Conservation (phyloP, 495 filamentous ascomycete genomes). For the Neurospora intermedia region DNA sequence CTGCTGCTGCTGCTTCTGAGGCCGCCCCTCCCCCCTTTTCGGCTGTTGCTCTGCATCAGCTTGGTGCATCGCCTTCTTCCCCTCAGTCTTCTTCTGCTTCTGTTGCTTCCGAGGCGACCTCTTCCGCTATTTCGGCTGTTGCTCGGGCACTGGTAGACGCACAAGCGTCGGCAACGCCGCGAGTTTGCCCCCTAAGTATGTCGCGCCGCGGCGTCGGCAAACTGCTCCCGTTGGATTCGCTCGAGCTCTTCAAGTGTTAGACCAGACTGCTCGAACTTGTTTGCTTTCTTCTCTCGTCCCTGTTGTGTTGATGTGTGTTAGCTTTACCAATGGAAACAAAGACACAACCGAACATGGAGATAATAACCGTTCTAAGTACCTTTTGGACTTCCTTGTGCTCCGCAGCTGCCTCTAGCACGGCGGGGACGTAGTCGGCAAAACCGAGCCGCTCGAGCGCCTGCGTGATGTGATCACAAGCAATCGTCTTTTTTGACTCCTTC, state of each 20-base stretch:
- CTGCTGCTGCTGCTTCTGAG: not conserved
- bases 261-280: slow-evolving; percentile 90
- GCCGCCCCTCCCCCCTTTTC: not conserved
- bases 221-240: slow-evolving; percentile 81
- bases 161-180: not conserved
- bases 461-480: slow-evolving; percentile 92
- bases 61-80: not conserved
- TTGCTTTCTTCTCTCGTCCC: slow-evolving; percentile 92
- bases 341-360: not conserved
- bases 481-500: slow-evolving; percentile 97
- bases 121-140: not conserved
- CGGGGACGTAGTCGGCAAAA: slow-evolving; percentile 79
- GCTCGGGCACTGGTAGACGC: not conserved
- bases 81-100: not conserved
- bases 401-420: slow-evolving; percentile 75
- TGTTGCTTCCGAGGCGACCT: not conserved
- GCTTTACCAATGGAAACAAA: not conserved
- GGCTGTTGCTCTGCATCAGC: not conserved
- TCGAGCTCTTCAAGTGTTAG: slow-evolving; percentile 81
- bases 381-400: slow-evolving; percentile 89
- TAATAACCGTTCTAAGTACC: slow-evolving; percentile 39
- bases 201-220: slow-evolving; percentile 56
- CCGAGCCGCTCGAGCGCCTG: slow-evolving; percentile 83
- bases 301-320: slow-evolving; percentile 37
- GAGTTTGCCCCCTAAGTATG: slow-evolving; percentile 21